phyloP scores from a whole-genome alignment of 305 asterid genomes.

The Fraxinus velutina region DNA sequence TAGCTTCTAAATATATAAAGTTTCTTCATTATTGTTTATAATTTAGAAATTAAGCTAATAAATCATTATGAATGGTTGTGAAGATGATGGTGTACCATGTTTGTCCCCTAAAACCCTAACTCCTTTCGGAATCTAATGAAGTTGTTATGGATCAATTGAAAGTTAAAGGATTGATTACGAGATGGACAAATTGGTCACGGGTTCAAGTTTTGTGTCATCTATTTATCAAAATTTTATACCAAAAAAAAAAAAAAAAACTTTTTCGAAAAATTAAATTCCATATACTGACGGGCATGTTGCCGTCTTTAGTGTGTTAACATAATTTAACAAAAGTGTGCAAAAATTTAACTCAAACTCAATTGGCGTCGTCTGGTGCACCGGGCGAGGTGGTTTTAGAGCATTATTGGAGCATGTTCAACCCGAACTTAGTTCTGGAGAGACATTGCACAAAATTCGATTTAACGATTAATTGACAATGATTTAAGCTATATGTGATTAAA shows the following conservation, averaged over 20 bases:
- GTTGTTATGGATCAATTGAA: neutral
- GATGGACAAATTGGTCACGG: neutral
- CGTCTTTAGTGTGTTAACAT: too few relatives aligned
- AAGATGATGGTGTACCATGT: neutral
- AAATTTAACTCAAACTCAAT: neutral
- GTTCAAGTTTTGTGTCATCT: neutral
- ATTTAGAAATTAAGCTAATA: neutral
- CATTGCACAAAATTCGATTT: neutral
- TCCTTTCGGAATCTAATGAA: neutral
- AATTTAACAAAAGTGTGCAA: neutral
- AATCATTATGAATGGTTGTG: neutral
- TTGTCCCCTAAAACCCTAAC: neutral
- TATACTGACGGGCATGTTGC: too few relatives aligned
- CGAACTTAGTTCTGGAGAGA: constrained; percentile 47
- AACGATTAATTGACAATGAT: neutral
- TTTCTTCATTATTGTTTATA: neutral
- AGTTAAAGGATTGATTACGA: neutral
- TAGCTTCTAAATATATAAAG: neutral
- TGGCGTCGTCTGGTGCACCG: neutral
- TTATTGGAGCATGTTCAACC: neutral
- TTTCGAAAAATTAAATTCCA: too few relatives aligned
- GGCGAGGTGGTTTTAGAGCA: neutral
- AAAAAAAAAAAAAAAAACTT: neutral
- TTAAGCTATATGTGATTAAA: neutral
- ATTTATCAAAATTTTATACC: neutral